Evolutionary conservation across 768 basidiomycete species (phyloP), one percentile per base, ranked within the genome.

Genomic region (Pleurotus giganteus): DNA sequence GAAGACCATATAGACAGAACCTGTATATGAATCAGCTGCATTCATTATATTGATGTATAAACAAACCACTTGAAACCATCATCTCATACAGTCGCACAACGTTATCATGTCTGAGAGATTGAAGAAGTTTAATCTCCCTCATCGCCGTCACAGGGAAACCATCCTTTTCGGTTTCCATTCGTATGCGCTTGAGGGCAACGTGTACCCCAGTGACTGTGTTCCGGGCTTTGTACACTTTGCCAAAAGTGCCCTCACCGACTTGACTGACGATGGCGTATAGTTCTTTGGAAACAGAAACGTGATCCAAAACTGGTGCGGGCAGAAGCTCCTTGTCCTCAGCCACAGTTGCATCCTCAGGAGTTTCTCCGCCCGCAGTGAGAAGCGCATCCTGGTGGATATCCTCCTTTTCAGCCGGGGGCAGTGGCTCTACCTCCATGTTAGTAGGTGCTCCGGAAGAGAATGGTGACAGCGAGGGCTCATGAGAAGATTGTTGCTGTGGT

Each of bases 121-220:
- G 97, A 28, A 99, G 72, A 36, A 99, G 82, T 66, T 98, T 99
- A 71, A 99, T 98, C 72, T 99, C 97, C 46, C 97, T 83, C 89
- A 98, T 96, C 0, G 97, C 94, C 26, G 97, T 99, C 5, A 99
- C 93, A 12, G 97, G 97, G 69, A 99, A 99, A 0, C 97, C 97
- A 66, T 99, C 97, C 63, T 83, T 85, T 72, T 99, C 97, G 4
- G 89, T 82, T 68, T 99, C 97, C 95, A 99, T 97, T 39, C 95
- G 82, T 65, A 99, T 98, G 51, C 94, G 83, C 76, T 99, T 99
- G 60, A 99, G 72, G 15, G 97, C 97, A 34, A 98, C 94, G 58
- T 87, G 75, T 11, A 78, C 67, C 32, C 84, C 87, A n/a, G 84
- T 88, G 45, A 86, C 75, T 8, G 81, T 85, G 60, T 96, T 94